A percentile compares a stretch with the other conserved stretches of the same genome.
phyloP scores from a whole-genome alignment of 2,329 filamentous ascomycete species.

The Akanthomyces dipterigenus region DNA sequence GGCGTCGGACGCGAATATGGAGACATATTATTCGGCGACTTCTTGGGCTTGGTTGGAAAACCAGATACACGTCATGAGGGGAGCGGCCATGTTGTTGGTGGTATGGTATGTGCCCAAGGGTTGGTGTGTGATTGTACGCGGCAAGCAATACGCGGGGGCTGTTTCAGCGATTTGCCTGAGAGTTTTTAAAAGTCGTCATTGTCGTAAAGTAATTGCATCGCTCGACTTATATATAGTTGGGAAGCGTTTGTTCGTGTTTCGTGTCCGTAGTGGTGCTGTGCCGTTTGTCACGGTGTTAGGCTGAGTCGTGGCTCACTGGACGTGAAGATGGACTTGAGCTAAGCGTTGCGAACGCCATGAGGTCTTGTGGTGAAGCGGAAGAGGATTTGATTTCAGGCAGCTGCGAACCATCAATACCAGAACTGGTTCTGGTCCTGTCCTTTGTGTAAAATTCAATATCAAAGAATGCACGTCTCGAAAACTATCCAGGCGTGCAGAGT shows the following conservation, averaged over 20 bases:
- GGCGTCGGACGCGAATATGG: constrained; percentile 32
- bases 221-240: background rate
- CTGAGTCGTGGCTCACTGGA: background rate
- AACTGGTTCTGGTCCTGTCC: no score
- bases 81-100: background rate
- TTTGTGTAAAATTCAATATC: no score
- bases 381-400: background rate
- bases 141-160: background rate
- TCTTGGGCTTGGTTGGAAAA: constrained; percentile 35
- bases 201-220: no score
- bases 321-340: background rate
- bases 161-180: background rate
- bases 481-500: no score
- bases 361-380: background rate
- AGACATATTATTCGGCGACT: constrained; percentile 34
- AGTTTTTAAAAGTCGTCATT: no score
- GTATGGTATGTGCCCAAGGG: background rate
- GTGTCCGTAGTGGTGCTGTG: background rate
- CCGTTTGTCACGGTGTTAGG: background rate
- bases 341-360: no score
- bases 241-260: background rate
- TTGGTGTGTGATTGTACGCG: background rate
- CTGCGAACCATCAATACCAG: no score
- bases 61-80: constrained; percentile 32
- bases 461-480: no score